Evolutionary conservation across 2,329 filamentous ascomycete genomes (phyloP), one percentile per base, ranked within the genome.

Genomic region (Colletotrichum sp.): DNA sequence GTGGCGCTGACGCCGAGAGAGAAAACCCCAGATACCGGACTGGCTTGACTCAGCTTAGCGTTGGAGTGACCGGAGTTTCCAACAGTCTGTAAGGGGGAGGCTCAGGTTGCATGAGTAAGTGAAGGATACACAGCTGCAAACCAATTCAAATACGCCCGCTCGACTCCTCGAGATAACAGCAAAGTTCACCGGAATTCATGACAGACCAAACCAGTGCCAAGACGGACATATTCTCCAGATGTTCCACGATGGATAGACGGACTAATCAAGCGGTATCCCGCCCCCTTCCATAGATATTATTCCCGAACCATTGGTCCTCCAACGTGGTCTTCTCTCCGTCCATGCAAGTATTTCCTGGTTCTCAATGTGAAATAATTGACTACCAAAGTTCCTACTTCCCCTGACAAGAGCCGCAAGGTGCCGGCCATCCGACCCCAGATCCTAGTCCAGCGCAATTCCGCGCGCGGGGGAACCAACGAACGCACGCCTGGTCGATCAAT

Each of bases 341-440:
- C 16, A n/a, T 52, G 44, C 4, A 52, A 52, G 44, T 52, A 21
- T 13, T 21, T 21, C n/a, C 44, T 52, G n/a, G 44, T 21, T 21
- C 10, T 49, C 16, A 21, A 21, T 21, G n/a, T 52, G 6, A 24
- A 5, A 52, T 13, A 13, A 52, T n/a, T 49, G 18, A 66, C 13
- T 16, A 28, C 21, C 9, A n/a, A 8, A 32, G 39, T 16, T 26
- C 44, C 30, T 12, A 10, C 4, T n/a, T 44, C 52, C 24, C 67
- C 12, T 49, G 52, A 60, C 34, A 39, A 34, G 36, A 70, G 36
- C 57, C 68, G 68, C 68, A 64, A 24, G n/a, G 39, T 57, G 59
- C 73, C 57, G 70, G n/a, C 13, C 55, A 59, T 64, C 64, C 69
- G 73, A 52, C 64, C 32, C 68, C 44, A 59, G 63, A 32, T 76